phyloP scores from a whole-genome alignment of 164 flowering plant genomes.

The Santalum album region DNA sequence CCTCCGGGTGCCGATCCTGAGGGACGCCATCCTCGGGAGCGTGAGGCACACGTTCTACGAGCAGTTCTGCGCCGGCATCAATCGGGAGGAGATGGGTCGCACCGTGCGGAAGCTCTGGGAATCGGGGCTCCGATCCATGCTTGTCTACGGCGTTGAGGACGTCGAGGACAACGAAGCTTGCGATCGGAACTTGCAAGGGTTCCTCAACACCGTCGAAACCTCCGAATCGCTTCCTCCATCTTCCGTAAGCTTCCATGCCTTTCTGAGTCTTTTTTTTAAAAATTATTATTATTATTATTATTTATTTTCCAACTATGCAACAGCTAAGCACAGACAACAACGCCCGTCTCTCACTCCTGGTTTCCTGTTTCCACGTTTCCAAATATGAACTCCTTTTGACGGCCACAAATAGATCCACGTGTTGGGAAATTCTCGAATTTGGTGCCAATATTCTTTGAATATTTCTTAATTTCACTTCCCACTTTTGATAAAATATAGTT shows the following conservation, averaged over 20 bases:
- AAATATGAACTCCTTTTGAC: too few species aligned
- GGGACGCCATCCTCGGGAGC: constrained; percentile 18
- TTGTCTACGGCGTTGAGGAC: constrained; percentile 68
- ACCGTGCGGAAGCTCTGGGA: constrained; percentile 31
- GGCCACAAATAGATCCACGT: too few species aligned
- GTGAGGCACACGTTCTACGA: constrained; percentile 47
- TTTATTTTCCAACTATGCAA: too few species aligned
- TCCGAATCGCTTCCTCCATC: constrained; percentile 40
- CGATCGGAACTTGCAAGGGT: constrained; percentile 48
- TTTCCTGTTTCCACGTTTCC: too few species aligned
- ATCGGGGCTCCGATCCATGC: constrained; percentile 61
- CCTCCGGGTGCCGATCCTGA: constrained; percentile 20
- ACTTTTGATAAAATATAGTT: too few species aligned
- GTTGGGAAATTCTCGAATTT: too few species aligned
- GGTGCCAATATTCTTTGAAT: too few species aligned
- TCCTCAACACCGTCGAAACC: constrained; percentile 38
- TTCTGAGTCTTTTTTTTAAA: background rate
- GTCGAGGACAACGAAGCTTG: constrained; percentile 49
- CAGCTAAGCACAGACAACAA: too few species aligned
- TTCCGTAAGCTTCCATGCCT: constrained; percentile 77
- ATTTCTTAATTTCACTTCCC: too few species aligned
- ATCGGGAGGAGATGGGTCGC: constrained; percentile 34
- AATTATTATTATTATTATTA: too few species aligned
- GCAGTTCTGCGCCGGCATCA: constrained; percentile 74
- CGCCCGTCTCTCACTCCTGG: too few species aligned